Evolutionary conservation across 345 rosid species (phyloP).

Genomic region (Erodium maritimum): DNA sequence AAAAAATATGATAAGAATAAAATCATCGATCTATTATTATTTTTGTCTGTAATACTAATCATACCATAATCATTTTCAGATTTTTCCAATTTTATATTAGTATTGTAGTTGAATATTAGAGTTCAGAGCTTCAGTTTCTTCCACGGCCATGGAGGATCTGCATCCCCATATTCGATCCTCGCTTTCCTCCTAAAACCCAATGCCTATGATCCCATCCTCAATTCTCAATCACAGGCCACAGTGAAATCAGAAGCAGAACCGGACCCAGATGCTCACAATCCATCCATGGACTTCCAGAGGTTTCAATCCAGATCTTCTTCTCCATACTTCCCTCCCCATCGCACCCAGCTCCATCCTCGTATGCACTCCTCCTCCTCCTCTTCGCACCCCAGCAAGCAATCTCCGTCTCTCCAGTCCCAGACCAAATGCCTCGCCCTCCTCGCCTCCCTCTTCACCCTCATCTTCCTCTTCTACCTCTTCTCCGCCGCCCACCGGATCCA

Average conservation of each 20-base stretch:
- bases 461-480: conserved; percentile 31
- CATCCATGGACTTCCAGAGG: conserved; percentile 19
- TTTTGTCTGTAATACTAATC: too few species aligned
- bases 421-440: conserved; percentile 16
- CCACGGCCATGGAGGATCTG: background rate
- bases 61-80: too few species aligned
- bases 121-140: background rate
- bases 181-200: too few species aligned
- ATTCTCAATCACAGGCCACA: background rate
- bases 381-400: background rate
- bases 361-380: conserved; percentile 20
- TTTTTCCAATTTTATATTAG: too few species aligned
- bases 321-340: conserved; percentile 36
- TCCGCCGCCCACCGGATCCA: conserved; percentile 28
- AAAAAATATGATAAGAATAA: too few species aligned
- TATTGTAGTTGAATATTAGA: too few species aligned
- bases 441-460: conserved; percentile 20
- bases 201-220: background rate
- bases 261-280: background rate
- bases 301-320: conserved; percentile 21
- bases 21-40: too few species aligned
- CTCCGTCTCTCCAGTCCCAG: conserved; percentile 4
- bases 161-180: background rate
- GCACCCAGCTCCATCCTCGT: conserved; percentile 41
- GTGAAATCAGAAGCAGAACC: background rate